Evolutionary conservation across 768 basidiomycete genomes (phyloP).

Genomic region (Mrakia gelida): DNA sequence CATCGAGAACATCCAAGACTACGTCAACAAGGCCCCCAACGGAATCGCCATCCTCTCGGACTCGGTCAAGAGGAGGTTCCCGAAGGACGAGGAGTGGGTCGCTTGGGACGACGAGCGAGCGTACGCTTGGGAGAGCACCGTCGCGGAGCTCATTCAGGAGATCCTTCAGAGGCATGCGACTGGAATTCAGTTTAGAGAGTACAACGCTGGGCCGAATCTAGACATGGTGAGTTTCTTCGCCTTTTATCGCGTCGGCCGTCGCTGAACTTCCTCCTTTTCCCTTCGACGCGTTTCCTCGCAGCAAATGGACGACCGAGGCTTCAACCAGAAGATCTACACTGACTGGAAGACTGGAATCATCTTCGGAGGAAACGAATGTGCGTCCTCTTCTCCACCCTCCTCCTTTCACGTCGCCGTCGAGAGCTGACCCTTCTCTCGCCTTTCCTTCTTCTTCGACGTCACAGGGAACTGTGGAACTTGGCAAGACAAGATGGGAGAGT

Average conservation of each 20-base stretch:
- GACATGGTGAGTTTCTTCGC: conserved; percentile 54
- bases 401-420: neutral
- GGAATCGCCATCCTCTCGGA: conserved; percentile 76
- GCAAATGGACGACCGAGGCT: conserved; percentile 89
- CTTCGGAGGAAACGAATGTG: conserved; percentile 66
- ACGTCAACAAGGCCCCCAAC: conserved; percentile 74
- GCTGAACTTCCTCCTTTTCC: neutral
- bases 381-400: neutral
- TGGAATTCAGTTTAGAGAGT: conserved; percentile 89
- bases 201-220: conserved; percentile 94
- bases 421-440: neutral
- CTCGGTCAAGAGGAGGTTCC: conserved; percentile 85
- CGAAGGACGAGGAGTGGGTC: conserved; percentile 88
- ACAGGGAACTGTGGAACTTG: conserved; percentile 40
- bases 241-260: too few relatives aligned
- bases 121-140: conserved; percentile 70
- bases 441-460: neutral
- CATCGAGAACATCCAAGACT: conserved; percentile 97
- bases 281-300: neutral
- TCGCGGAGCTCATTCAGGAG: conserved; percentile 96
- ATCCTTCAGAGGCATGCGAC: conserved; percentile 87
- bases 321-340: conserved; percentile 87
- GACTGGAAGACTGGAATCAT: conserved; percentile 93
- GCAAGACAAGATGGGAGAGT: conserved; percentile 92
- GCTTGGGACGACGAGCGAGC: conserved; percentile 80